Base-by-base conservation (phyloP, 2,329 filamentous ascomycete species). In the Aureobasidium sp. region DNA sequence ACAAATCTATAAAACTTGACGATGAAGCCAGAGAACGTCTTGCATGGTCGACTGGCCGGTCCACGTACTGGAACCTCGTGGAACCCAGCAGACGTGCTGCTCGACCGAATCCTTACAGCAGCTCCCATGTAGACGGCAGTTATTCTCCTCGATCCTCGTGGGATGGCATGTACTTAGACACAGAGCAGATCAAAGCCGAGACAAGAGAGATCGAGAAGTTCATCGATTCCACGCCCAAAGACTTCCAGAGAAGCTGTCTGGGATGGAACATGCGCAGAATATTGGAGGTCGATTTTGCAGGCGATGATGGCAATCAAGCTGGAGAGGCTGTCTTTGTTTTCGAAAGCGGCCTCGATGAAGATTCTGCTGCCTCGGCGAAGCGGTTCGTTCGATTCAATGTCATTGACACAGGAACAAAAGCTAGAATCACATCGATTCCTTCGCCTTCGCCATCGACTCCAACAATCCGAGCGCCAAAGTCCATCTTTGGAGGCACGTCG, bases 241-340 rank as follows among this genome's bases (percentile, higher is more conserved):
- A 94, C 60, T 95, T 95, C 66, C 82, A 84, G 19, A 84, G 83
- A 62, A 74, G 81, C 1, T 97, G 87, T 63, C 73, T 86, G 55
- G 86, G 86, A 2, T 97, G 93, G 91, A 88, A 97, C 63, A 97
- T 97, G 90, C 83, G 83, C 50, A 81, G 90, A 56, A 83, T 75
- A 57, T 73, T 97, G 2, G 85, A 93, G 62, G 88, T 95, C 2
- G 93, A 98, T 64, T 97, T 96, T 69, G 86, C 86, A 35, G 83
- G 81, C 17, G 88, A 90, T 59, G 86, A 93, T 68, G 80, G 81
- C n/a, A 74, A 80, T 52, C 80, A 83, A 44, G 84, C 83, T 22
- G 90, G 90, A 17, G 91, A 96, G 68, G 78, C 77, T 14, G 73
- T 95, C 34, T 75, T 94, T 22, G 78, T 95, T 2, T 76, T 96